Evolutionary conservation across 2,329 filamentous ascomycete species (phyloP).

Genomic region (Chrysoporthe deuterocubensis): DNA sequence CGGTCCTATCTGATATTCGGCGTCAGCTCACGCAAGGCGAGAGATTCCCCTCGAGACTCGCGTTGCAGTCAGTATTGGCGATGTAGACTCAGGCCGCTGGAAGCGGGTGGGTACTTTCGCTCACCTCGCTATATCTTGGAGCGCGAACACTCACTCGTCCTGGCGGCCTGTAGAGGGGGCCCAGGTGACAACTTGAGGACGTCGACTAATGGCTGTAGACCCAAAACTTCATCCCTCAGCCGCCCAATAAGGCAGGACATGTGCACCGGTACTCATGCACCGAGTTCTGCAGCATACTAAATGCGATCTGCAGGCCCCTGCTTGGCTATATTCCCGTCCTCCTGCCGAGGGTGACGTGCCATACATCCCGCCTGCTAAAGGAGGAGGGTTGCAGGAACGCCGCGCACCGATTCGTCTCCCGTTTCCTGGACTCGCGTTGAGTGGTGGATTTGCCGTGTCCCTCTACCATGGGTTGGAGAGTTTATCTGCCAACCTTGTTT

Average conservation of each 20-base stretch:
- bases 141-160: background rate
- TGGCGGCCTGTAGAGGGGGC: background rate
- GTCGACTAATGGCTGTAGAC: no score
- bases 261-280: background rate
- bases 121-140: background rate
- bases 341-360: background rate
- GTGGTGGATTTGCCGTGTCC: conserved; percentile 12
- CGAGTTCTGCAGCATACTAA: background rate
- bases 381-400: background rate
- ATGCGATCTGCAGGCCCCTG: background rate
- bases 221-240: background rate
- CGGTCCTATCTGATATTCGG: background rate
- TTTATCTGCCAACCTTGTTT: background rate
- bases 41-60: background rate
- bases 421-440: conserved; percentile 2
- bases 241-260: background rate
- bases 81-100: background rate
- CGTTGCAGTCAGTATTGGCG: background rate
- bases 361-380: background rate
- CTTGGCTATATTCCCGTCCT: background rate
- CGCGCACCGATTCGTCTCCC: background rate
- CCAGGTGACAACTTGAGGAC: background rate
- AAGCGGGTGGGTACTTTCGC: background rate
- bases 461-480: background rate
- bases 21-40: background rate